These are phyloP conservation scores for Phlebopus sp. DNA, from an alignment of 1,284 basidiomycete species.

Conservation along the genomic window DNA sequence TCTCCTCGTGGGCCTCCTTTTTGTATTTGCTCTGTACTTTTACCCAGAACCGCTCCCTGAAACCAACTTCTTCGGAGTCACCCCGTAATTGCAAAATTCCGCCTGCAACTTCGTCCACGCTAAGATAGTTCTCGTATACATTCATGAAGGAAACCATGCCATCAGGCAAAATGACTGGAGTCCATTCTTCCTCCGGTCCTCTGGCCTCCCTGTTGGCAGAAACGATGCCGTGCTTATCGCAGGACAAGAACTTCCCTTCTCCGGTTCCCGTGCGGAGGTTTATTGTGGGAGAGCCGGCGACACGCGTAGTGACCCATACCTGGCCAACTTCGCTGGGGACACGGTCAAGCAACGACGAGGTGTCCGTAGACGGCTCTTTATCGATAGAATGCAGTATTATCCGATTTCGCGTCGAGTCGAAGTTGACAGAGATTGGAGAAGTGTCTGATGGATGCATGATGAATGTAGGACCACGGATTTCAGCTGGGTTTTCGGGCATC, in stretches of 20 bases:
- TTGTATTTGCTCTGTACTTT: slow-evolving; percentile 92
- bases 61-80: slow-evolving; percentile 80
- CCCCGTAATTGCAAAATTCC: slow-evolving; percentile 74
- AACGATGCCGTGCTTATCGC: slow-evolving; percentile 79
- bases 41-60: slow-evolving; percentile 79
- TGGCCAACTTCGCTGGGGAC: slow-evolving; percentile 78
- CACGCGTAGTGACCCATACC: slow-evolving; percentile 82
- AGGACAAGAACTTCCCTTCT: slow-evolving; percentile 83
- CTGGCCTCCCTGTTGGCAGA: slow-evolving; percentile 80
- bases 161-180: slow-evolving; percentile 68
- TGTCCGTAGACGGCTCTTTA: slow-evolving; percentile 50
- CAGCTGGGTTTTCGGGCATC: slow-evolving; percentile 61
- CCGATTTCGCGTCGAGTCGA: slow-evolving; percentile 72
- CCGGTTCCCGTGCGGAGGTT: slow-evolving; percentile 82
- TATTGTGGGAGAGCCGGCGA: slow-evolving; percentile 76
- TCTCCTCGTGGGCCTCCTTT: slow-evolving; percentile 79
- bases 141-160: slow-evolving; percentile 84
- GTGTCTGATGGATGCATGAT: slow-evolving; percentile 76
- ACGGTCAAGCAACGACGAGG: slow-evolving; percentile 52
- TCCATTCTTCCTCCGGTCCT: slow-evolving; percentile 87
- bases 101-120: slow-evolving; percentile 81
- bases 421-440: slow-evolving; percentile 70
- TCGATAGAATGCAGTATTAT: slow-evolving; percentile 63
- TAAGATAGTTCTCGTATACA: slow-evolving; percentile 80
- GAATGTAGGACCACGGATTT: slow-evolving; percentile 83